These are phyloP conservation scores for Nicotiana noctiflora DNA, from an alignment of 257 asterid genomes.

Conservation along the genomic window DNA sequence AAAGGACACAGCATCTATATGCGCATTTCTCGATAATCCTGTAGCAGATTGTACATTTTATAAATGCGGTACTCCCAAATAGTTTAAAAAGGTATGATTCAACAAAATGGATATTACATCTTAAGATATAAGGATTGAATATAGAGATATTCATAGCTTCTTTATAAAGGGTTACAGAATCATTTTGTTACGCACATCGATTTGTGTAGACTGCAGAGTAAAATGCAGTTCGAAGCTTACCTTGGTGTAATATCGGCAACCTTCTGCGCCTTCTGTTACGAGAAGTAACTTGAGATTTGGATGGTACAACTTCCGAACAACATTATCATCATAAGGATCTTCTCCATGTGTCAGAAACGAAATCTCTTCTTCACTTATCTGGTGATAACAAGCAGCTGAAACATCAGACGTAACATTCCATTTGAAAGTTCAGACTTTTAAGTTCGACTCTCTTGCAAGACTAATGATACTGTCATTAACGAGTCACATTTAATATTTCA, in stretches of 20 bases:
- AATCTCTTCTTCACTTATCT: slow-evolving; percentile 96
- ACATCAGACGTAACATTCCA: slow-evolving; percentile 13
- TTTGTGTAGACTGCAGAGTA: not conserved
- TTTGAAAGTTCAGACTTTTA: not conserved
- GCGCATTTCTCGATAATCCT: not conserved
- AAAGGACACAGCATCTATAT: not conserved
- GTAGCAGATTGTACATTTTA: not conserved
- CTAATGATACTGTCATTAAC: not conserved
- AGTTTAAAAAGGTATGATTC: not conserved
- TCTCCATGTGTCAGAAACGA: slow-evolving; percentile 78
- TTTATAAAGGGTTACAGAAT: not conserved
- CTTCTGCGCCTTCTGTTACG: slow-evolving; percentile 93
- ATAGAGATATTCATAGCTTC: not conserved
- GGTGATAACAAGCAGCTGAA: slow-evolving; percentile 19
- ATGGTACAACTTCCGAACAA: slow-evolving; percentile 82
- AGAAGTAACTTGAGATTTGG: slow-evolving; percentile 76
- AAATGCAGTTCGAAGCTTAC: slow-evolving; percentile 27
- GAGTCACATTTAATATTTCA: not conserved
- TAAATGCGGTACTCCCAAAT: not conserved
- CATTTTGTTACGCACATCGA: not conserved
- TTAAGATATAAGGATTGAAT: not conserved
- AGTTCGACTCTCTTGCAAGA: not conserved
- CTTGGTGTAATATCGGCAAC: slow-evolving; percentile 97
- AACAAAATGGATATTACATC: not conserved
- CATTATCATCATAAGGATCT: slow-evolving; percentile 86